Evolutionary conservation across 169 alveolate species (phyloP).

Genomic region (Cryptosporidium ryanae): DNA sequence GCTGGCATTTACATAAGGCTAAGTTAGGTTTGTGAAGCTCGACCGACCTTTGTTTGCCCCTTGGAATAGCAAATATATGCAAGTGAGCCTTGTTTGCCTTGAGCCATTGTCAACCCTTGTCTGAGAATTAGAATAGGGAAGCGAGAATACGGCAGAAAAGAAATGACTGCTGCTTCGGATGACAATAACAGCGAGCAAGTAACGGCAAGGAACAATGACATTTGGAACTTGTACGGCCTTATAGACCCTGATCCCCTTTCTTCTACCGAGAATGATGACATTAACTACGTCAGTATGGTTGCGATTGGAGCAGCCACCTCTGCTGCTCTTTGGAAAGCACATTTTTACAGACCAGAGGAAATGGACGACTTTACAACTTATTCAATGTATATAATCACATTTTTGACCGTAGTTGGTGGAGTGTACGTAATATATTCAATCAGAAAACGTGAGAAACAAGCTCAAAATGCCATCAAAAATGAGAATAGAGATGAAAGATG

Average conservation of each 20-base stretch:
- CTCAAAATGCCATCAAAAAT: neutral
- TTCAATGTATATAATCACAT: slow-evolving; percentile 69
- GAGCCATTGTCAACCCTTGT: no score
- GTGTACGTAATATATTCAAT: slow-evolving; percentile 44
- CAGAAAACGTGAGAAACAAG: slow-evolving; percentile 50
- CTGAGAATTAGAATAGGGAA: no score
- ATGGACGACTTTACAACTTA: slow-evolving; percentile 70
- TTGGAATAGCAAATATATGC: no score
- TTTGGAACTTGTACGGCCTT: slow-evolving; percentile 65
- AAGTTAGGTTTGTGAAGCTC: no score
- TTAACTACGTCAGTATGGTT: slow-evolving; percentile 64
- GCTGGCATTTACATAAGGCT: no score
- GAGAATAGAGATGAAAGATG: neutral
- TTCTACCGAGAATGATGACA: slow-evolving; percentile 36
- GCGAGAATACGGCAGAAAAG: no score
- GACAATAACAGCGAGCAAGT: neutral
- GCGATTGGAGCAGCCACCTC: slow-evolving; percentile 75
- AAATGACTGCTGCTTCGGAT: neutral
- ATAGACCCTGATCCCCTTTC: slow-evolving; percentile 54
- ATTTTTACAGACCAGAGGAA: slow-evolving; percentile 70
- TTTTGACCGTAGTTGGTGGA: slow-evolving; percentile 52
- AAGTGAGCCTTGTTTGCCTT: no score
- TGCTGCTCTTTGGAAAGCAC: slow-evolving; percentile 71
- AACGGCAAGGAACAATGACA: slow-evolving; percentile 10
- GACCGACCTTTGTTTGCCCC: no score